Evolutionary conservation across 2,329 filamentous ascomycete genomes (phyloP), one percentile per base, ranked within the genome.

Genomic region (Septoria linicola): DNA sequence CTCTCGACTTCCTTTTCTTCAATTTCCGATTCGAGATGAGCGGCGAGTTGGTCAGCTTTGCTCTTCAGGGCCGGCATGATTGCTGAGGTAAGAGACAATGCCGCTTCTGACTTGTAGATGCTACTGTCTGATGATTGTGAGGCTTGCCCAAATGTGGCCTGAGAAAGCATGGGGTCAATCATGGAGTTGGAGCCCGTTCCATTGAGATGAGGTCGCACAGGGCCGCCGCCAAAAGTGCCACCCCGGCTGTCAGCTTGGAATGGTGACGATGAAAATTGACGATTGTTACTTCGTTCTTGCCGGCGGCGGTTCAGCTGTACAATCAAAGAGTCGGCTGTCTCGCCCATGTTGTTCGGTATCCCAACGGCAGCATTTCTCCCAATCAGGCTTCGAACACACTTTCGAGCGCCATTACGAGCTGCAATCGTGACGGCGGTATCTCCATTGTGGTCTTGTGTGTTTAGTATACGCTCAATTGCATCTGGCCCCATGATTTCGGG

Each of bases 381-480:
- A 70, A 75, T 89, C 70, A 75, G 84, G 77, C 72, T 74, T 41
- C 79, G 76, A n/a, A 83, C 81, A 45, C 82, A 76, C 55, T 93
- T 87, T 49, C 96, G 85, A 59, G 91, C 95, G 62, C 81, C 82
- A 54, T 97, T 96, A 37, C 90, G 84, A 14, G 92, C 89, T 49
- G 90, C 89, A 51, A 89, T 85, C 64, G 90, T 84, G 8, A 92
- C 89, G 0, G 93, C 91, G 0, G 93, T 97, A 68, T 99, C 95
- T 34, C 92, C 92, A 34, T 90, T 85, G 21, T 84, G 76, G 68
- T 99, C 92, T 65, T 90, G 88, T 7, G 83, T 80, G 62, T 96
- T 89, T 8, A 99, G 75, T 8, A 97, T 73, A 41, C 82, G 77
- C 54, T 90, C 88, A 41, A 97, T 83, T 49, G 88, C 84, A 49